phyloP scores from a whole-genome alignment of 2,329 filamentous ascomycete genomes.

The Apiospora rasikravindrae region DNA sequence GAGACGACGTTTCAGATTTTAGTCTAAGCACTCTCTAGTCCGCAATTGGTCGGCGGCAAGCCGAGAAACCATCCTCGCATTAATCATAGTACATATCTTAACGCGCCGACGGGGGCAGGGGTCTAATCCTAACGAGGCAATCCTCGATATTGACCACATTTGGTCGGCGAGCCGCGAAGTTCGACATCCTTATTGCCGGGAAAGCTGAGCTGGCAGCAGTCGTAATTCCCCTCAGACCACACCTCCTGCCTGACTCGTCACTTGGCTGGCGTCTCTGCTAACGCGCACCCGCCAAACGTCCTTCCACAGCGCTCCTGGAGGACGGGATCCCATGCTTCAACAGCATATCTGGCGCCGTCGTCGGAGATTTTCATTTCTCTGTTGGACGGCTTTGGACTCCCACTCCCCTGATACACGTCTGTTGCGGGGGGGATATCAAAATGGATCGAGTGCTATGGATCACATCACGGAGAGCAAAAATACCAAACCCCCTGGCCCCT shows the following conservation, averaged over 20 bases:
- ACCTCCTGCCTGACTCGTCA: neutral
- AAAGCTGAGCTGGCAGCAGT: neutral
- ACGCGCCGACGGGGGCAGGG: neutral
- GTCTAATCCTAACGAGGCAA: conserved; percentile 4
- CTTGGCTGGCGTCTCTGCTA: neutral
- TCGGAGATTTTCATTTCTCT: neutral
- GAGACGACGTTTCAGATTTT: conserved; percentile 19
- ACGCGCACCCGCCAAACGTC: neutral
- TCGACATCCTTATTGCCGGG: neutral
- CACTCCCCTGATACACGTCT: conserved; percentile 4
- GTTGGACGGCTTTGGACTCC: neutral
- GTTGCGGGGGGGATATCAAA: conserved; percentile 11
- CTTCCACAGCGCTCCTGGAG: neutral
- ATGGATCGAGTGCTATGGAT: neutral
- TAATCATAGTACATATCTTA: conserved; percentile 13
- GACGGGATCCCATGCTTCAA: neutral
- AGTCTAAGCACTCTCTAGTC: neutral
- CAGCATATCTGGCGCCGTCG: neutral
- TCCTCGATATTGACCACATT: neutral
- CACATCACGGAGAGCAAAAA: neutral
- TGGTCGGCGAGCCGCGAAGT: neutral
- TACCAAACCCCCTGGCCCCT: neutral
- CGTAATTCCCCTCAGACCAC: neutral
- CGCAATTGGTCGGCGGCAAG: conserved; percentile 13
- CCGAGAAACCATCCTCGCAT: conserved; percentile 11